A percentile compares a stretch with the other conserved stretches of the same genome.
phyloP scores from a whole-genome alignment of 2,329 filamentous ascomycete genomes.

The Neoascochyta sp. region DNA sequence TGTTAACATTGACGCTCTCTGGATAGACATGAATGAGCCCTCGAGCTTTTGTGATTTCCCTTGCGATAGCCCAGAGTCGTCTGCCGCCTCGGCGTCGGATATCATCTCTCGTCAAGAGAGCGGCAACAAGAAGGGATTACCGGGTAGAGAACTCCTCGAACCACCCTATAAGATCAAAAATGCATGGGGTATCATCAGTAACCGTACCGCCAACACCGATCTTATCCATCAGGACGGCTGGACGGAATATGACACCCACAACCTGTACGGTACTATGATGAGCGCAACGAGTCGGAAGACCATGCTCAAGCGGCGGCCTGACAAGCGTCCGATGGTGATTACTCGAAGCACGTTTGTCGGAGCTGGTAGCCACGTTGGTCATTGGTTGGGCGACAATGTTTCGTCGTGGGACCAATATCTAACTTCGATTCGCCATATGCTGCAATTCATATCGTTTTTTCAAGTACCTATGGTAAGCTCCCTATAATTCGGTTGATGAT shows the following conservation, averaged over 20 bases:
- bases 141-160: constrained; percentile 59
- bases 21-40: constrained; percentile 31
- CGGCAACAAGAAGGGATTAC: constrained; percentile 54
- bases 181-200: constrained; percentile 43
- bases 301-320: constrained; percentile 65
- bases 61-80: constrained; percentile 47
- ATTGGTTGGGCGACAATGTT: constrained; percentile 57
- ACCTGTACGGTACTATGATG: constrained; percentile 75
- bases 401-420: constrained; percentile 45
- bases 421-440: constrained; percentile 38
- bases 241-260: constrained; percentile 70
- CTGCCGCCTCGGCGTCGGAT: constrained; percentile 13
- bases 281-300: constrained; percentile 61
- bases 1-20: constrained; percentile 68
- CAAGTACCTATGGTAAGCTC: constrained; percentile 45
- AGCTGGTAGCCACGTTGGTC: constrained; percentile 58
- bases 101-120: constrained; percentile 7
- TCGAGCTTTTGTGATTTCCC: constrained; percentile 34
- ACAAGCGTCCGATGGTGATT: constrained; percentile 65
- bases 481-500: neutral
- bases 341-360: constrained; percentile 75
- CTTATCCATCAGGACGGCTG: constrained; percentile 64
- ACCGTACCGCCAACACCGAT: constrained; percentile 60
- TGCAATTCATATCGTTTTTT: constrained; percentile 47
- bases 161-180: constrained; percentile 66